These are phyloP conservation scores for Acaromyces ingoldii DNA, from an alignment of 1,284 basidiomycete genomes.

Conservation along the genomic window DNA sequence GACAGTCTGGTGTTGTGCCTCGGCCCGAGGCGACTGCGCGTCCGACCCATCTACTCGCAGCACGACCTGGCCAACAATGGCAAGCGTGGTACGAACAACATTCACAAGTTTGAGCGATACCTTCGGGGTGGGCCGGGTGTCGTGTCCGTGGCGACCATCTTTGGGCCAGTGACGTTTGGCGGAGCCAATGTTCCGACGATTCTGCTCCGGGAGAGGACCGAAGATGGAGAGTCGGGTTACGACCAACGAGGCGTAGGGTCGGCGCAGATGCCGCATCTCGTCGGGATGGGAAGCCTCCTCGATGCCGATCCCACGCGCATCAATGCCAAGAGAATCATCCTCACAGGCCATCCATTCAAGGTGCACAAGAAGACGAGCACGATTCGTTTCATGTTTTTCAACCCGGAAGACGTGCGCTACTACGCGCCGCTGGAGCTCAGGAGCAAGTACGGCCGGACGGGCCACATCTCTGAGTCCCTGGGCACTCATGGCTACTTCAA, in stretches of 20 bases:
- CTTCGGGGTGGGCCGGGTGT: conserved; percentile 67
- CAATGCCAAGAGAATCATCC: conserved; percentile 83
- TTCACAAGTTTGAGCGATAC: conserved; percentile 95
- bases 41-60: conserved; percentile 87
- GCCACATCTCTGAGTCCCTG: conserved; percentile 83
- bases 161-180: conserved; percentile 84
- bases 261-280: conserved; percentile 60
- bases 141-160: conserved; percentile 69
- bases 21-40: conserved; percentile 75
- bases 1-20: conserved; percentile 84
- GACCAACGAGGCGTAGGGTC: conserved; percentile 42
- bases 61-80: conserved; percentile 58
- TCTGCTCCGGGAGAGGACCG: conserved; percentile 26
- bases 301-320: conserved; percentile 86
- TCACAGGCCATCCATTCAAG: conserved; percentile 95
- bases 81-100: conserved; percentile 85
- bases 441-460: conserved; percentile 86
- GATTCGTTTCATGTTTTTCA: conserved; percentile 98
- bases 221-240: conserved; percentile 38
- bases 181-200: conserved; percentile 52
- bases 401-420: conserved; percentile 85
- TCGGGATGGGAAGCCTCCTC: conserved; percentile 83
- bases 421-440: conserved; percentile 88
- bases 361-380: conserved; percentile 97
- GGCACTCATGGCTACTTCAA: conserved; percentile 99